These are phyloP conservation scores for Dictyophora rubrovolvata DNA, from an alignment of 768 basidiomycete species.

Conservation along the genomic window DNA sequence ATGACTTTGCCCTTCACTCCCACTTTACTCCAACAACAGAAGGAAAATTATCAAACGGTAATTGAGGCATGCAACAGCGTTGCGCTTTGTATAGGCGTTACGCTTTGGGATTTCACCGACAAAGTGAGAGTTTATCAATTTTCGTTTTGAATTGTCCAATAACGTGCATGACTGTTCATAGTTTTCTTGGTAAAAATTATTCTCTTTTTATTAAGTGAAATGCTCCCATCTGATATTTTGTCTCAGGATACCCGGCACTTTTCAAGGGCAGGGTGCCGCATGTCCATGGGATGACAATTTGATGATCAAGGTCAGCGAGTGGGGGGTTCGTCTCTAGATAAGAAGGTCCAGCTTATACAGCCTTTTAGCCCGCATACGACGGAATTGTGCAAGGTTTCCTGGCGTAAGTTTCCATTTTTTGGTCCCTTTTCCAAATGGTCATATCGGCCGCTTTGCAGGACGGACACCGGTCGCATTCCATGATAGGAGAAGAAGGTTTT, in stretches of 20 bases:
- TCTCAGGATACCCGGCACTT: conserved; percentile 20
- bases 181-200: background rate
- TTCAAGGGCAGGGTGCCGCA: conserved; percentile 25
- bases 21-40: conserved; percentile 41
- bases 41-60: conserved; percentile 45
- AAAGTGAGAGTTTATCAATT: conserved; percentile 11
- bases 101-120: conserved; percentile 34
- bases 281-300: conserved; percentile 18
- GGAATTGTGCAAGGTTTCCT: conserved; percentile 29
- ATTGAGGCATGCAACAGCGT: conserved; percentile 41
- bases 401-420: background rate
- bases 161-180: background rate
- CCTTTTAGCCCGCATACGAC: conserved; percentile 33
- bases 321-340: conserved; percentile 20
- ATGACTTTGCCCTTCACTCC: conserved; percentile 43
- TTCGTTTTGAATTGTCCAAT: background rate
- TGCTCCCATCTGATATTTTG: background rate
- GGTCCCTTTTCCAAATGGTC: no score
- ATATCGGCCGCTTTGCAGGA: no score
- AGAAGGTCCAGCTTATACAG: conserved; percentile 13
- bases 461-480: no score
- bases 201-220: background rate
- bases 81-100: conserved; percentile 26
- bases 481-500: no score
- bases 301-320: background rate